Conservation (phyloP, 164 flowering plant species). For the Vitis vinifera region ASM3070453v1 NC_081814.1:10119501-10120000, state of each 20-base stretch:
- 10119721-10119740: constrained; percentile 61
- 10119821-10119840: constrained; percentile 64
- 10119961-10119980: constrained; percentile 60
- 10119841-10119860: constrained; percentile 62
- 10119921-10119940: constrained; percentile 42
- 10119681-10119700: constrained; percentile 56
- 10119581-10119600: constrained; percentile 79
- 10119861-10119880: constrained; percentile 62
- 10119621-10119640: constrained; percentile 61
- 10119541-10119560: constrained; percentile 95
- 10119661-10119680: constrained; percentile 56
- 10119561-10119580: constrained; percentile 59
- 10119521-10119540: constrained; percentile 65
- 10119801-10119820: constrained; percentile 76
- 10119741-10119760: constrained; percentile 83
- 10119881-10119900: constrained; percentile 47
- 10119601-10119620: constrained; percentile 84
- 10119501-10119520: constrained; percentile 35
- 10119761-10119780: constrained; percentile 72
- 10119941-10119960: constrained; percentile 81
- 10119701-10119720: constrained; percentile 30
- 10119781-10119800: constrained; percentile 79
- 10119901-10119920: constrained; percentile 70
- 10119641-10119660: constrained; percentile 67
- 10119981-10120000: constrained; percentile 46